Percentiles rank a stretch among this genome's conserved stretches.
Evolutionary conservation across 257 asterid genomes (phyloP).

Genomic region (Nicotiana attenuata): DNA sequence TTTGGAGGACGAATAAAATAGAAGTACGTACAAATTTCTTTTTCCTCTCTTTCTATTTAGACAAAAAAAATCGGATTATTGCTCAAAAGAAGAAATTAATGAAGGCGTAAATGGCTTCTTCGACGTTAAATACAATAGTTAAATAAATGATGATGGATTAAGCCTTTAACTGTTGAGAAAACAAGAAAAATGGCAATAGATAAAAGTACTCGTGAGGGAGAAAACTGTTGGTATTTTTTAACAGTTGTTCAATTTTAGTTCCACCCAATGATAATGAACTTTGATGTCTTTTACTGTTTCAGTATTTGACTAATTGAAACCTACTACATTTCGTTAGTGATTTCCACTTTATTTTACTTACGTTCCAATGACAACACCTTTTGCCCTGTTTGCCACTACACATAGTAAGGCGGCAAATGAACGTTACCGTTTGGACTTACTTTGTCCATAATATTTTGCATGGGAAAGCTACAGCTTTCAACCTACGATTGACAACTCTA

Average conservation of each 20-base stretch:
- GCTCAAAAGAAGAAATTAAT: too few relatives aligned
- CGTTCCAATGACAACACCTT: not conserved
- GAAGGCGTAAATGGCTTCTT: too few relatives aligned
- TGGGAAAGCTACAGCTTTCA: not conserved
- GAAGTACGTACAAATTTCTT: too few relatives aligned
- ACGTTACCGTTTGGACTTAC: not conserved
- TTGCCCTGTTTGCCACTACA: not conserved
- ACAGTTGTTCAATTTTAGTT: not conserved
- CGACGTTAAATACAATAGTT: too few relatives aligned
- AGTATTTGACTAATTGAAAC: not conserved
- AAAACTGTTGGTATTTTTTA: not conserved
- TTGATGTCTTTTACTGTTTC: not conserved
- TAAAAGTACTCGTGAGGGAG: not conserved
- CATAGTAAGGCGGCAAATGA: not conserved
- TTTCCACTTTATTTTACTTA: not conserved
- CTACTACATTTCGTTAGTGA: not conserved
- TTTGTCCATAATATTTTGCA: not conserved
- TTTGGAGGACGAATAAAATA: too few relatives aligned
- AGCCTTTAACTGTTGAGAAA: not conserved
- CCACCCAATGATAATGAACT: not conserved
- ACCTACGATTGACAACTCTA: not conserved
- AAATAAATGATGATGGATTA: not conserved
- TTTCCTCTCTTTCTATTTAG: too few relatives aligned
- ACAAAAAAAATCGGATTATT: too few relatives aligned
- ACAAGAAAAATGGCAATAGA: not conserved